Percentiles rank a stretch among this genome's conserved stretches.
phyloP scores from a whole-genome alignment of 169 alveolate species.

The Plasmodium vinckei region DNA sequence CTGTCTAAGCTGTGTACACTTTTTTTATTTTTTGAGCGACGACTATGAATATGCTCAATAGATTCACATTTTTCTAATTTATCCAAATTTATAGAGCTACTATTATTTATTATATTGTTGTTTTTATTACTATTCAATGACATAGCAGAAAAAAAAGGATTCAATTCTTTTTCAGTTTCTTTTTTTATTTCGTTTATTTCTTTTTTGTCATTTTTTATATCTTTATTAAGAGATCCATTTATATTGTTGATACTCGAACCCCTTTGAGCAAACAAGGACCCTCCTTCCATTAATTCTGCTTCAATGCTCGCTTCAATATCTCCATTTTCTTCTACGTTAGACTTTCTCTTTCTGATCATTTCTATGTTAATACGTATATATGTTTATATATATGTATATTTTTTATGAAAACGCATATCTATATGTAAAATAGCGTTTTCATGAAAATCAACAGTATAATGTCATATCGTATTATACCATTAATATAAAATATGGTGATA shows the following conservation, averaged over 20 bases:
- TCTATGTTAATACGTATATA: slow-evolving; percentile 1
- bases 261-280: background rate
- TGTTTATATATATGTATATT: background rate
- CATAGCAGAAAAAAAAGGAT: slow-evolving; percentile 1
- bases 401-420: no score
- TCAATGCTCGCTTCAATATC: slow-evolving; percentile 10
- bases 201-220: background rate
- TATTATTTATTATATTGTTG: background rate
- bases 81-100: background rate
- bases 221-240: no score
- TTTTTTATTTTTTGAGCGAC: background rate
- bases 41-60: slow-evolving; percentile 1
- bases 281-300: slow-evolving; percentile 42
- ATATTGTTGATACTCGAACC: background rate
- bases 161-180: background rate
- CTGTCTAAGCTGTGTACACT: background rate
- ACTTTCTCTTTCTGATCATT: slow-evolving; percentile 72
- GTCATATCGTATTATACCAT: background rate
- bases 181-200: background rate
- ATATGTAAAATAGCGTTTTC: background rate
- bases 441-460: background rate
- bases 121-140: slow-evolving; percentile 2
- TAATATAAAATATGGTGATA: background rate
- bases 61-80: slow-evolving; percentile 14
- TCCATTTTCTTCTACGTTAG: slow-evolving; percentile 57